Conservation (phyloP, 768 basidiomycete genomes). For the Mycena pura region DNA sequence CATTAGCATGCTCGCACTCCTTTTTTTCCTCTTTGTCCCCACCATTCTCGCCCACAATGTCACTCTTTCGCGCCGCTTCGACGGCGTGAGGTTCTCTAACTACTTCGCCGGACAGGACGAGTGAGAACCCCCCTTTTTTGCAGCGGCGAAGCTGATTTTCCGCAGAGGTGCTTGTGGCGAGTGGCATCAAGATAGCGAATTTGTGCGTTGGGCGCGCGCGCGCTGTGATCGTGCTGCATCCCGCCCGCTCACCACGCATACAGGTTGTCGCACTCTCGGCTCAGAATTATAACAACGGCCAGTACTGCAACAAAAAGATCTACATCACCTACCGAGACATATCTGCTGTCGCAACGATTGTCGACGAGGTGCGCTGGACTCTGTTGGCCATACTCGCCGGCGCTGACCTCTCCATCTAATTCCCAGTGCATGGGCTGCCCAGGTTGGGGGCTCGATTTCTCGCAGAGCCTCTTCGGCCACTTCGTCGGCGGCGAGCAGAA, state of each 20-base stretch:
- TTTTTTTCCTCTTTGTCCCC: conserved; percentile 16
- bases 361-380: conserved; percentile 35
- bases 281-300: conserved; percentile 33
- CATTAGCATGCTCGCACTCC: conserved; percentile 17
- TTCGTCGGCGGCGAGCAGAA: conserved; percentile 36
- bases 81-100: conserved; percentile 1
- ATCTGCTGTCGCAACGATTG: conserved; percentile 39
- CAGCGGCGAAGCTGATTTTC: not conserved
- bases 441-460: conserved; percentile 43
- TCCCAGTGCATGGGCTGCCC: conserved; percentile 41
- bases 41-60: not conserved
- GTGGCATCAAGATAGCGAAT: conserved; percentile 1
- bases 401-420: not conserved
- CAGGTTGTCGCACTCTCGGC: conserved; percentile 17
- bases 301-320: conserved; percentile 44
- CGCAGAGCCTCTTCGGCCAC: conserved; percentile 43
- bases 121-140: not conserved
- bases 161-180: conserved; percentile 13
- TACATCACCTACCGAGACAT: conserved; percentile 40
- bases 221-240: not conserved
- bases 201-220: not conserved
- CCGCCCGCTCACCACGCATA: not conserved
- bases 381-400: not conserved
- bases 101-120: conserved; percentile 1
- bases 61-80: not conserved